Conservation (phyloP, 176 grass and related monocot species). For the Neostapfia colusana region DNA sequence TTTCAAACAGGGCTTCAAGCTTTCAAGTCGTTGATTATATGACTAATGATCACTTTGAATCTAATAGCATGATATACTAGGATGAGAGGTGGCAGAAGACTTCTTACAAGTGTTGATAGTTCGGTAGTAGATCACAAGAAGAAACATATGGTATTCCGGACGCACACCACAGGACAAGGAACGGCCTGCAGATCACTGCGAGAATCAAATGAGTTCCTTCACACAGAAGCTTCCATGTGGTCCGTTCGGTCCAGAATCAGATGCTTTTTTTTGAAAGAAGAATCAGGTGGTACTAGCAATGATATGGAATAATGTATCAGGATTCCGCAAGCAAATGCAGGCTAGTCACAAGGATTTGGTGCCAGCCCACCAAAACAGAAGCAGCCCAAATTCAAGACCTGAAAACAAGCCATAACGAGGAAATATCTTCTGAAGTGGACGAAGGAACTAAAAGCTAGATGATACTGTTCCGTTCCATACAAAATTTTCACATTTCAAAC, state of each 20-base stretch:
- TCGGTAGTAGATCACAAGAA: too few relatives aligned
- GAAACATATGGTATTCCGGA: background rate
- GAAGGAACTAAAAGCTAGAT: too few relatives aligned
- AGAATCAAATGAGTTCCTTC: background rate
- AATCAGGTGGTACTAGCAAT: background rate
- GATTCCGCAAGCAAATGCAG: background rate
- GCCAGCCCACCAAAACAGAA: background rate
- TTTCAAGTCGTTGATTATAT: too few relatives aligned
- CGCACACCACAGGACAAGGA: slow-evolving; percentile 16
- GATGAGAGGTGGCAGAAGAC: too few relatives aligned
- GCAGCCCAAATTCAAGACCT: background rate
- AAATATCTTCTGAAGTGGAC: too few relatives aligned
- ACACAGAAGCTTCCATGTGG: background rate
- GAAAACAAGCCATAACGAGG: background rate
- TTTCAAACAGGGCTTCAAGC: too few relatives aligned
- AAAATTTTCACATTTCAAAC: too few relatives aligned
- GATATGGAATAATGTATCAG: too few relatives aligned
- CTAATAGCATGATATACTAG: too few relatives aligned
- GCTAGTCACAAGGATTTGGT: background rate
- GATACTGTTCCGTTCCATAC: too few relatives aligned
- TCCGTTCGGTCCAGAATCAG: background rate
- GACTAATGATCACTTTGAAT: too few relatives aligned
- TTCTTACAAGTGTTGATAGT: too few relatives aligned
- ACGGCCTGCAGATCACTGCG: slow-evolving; percentile 7
- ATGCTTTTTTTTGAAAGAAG: background rate